Evolutionary conservation across 2,329 filamentous ascomycete genomes (phyloP).

Genomic region (Aspergillus fischeri): DNA sequence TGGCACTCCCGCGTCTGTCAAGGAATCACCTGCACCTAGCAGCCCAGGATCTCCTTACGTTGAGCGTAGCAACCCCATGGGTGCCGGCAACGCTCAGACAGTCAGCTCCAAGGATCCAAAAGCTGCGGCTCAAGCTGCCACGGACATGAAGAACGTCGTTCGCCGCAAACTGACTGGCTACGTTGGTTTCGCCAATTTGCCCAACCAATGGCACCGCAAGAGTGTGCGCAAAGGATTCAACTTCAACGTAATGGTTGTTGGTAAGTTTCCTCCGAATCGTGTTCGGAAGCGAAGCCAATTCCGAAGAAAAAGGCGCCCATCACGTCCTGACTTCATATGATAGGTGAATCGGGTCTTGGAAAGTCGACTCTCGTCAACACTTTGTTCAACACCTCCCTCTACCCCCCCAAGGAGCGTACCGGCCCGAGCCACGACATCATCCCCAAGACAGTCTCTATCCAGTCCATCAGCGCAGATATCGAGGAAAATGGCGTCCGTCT

Average conservation of each 20-base stretch:
- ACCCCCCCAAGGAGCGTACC: conserved; percentile 98
- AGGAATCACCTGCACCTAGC: conserved; percentile 42
- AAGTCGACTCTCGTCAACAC: conserved; percentile 99
- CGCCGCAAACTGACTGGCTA: conserved; percentile 97
- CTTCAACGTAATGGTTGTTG: conserved; percentile 99
- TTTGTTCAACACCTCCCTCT: conserved; percentile 98
- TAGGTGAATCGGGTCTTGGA: conserved; percentile 97
- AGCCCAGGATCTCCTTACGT: conserved; percentile 53
- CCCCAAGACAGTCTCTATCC: conserved; percentile 93
- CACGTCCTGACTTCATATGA: not conserved
- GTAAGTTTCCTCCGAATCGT: conserved; percentile 56
- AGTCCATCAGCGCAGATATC: conserved; percentile 93
- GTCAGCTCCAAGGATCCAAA: conserved; percentile 64
- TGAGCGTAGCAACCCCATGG: conserved; percentile 57
- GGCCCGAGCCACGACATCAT: conserved; percentile 96
- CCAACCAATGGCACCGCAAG: conserved; percentile 99
- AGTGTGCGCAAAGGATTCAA: conserved; percentile 99
- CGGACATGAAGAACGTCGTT: conserved; percentile 89
- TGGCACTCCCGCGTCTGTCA: conserved; percentile 28
- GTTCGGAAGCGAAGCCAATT: not conserved
- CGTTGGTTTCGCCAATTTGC: conserved; percentile 96
- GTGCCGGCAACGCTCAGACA: conserved; percentile 52
- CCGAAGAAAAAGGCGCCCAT: not conserved
- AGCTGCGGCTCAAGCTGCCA: conserved; percentile 51
- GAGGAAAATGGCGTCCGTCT: conserved; percentile 98